Percentiles rank a stretch among this genome's conserved stretches.
Conservation (phyloP, 1,284 basidiomycete species). For the Cystobasidium sp. region DNA sequence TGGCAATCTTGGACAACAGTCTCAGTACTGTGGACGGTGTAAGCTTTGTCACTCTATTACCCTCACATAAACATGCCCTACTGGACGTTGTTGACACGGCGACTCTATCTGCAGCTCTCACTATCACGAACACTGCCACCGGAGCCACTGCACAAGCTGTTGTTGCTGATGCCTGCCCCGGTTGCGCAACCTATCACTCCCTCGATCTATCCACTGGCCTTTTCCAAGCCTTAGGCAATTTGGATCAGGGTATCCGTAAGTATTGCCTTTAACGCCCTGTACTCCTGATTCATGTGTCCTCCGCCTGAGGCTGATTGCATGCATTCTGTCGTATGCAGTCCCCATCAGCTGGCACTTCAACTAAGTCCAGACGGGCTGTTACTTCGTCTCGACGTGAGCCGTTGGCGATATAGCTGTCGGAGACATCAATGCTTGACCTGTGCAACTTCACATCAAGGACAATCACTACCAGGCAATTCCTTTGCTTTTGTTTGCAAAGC, state of each 20-base stretch:
- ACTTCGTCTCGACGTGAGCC: not conserved
- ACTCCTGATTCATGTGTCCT: not conserved
- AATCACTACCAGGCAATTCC: not conserved
- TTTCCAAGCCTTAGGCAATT: conserved; percentile 67
- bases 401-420: not conserved
- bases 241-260: conserved; percentile 50
- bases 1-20: conserved; percentile 61
- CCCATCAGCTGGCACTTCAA: conserved; percentile 44
- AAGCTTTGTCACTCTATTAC: conserved; percentile 63
- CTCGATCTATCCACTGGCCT: conserved; percentile 73
- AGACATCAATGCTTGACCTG: too few species aligned
- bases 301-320: not conserved
- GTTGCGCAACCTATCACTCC: conserved; percentile 62
- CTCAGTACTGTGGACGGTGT: conserved; percentile 67
- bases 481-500: not conserved
- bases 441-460: too few species aligned
- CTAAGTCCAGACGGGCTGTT: not conserved
- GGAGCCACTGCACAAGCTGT: conserved; percentile 38
- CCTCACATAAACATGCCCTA: conserved; percentile 56
- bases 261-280: not conserved
- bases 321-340: conserved; percentile 5
- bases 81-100: not conserved
- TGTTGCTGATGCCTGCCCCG: conserved; percentile 74
- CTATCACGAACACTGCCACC: conserved; percentile 65
- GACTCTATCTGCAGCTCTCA: conserved; percentile 61